Evolutionary conservation across 2,329 filamentous ascomycete species (phyloP), one percentile per base, ranked within the genome.

Genomic region (Thelonectria olida): DNA sequence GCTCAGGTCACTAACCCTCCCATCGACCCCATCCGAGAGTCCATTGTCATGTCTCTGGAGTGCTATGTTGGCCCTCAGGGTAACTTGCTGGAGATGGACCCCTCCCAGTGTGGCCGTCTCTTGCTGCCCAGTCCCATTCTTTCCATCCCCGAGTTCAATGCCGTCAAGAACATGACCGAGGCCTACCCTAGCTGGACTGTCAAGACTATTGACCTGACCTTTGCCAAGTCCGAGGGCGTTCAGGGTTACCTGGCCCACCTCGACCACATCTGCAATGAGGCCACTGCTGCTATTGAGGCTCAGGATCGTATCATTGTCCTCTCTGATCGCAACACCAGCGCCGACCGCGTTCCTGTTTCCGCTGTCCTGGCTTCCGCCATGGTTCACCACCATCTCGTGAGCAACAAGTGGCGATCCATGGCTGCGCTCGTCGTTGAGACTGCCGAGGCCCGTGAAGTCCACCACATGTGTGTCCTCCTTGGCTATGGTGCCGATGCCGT

Each of bases 401-500:
- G 90, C 79, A 97, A 97, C 85, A 95, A 96, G 81, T 97, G 94
- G 93, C 88, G 95, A 76, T 94, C 95, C 12, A 88, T 94, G 79
- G 92, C 88, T 68, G 95, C 94, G 47, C 81, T 98, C 45, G 85
- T 97, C 39, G 88, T 97, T 31, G 95, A 98, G 83, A 97, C 94
- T 65, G 95, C 91, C 45, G 95, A 98, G 78, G 95, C 95, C 71
- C 92, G 95, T 80, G 95, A 98, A 79, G 95, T 98, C 7, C 95
- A 98, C 79, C 95, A 98, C 81, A 97, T 97, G 93, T 97, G 93
- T 81, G 95, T 98, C n/a, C 86, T 97, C 42, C 87, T 98, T 62
- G 95, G 95, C 55, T 98, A 98, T 73, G 95, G 95, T 81, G 93
- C 91, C 56, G 95, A 98, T 80, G 95, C 90, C 49, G 89, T 98